These are phyloP conservation scores for Chaetoceros tenuissimus DNA, from an alignment of 108 stramenopile genomes.

Conservation along the genomic window DNA sequence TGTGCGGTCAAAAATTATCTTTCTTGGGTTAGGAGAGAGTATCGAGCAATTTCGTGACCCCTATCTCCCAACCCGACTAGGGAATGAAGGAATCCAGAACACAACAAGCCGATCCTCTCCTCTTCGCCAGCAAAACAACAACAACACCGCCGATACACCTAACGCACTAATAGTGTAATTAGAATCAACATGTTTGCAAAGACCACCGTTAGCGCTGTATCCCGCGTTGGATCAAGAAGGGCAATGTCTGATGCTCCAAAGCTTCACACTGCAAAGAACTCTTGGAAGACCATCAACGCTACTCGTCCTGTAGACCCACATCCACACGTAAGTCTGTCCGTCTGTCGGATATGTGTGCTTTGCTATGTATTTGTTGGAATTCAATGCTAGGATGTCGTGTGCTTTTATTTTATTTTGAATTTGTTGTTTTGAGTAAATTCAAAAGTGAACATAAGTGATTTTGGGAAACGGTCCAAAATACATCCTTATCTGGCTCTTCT, in stretches of 20 bases:
- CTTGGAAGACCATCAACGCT: conserved; percentile 44
- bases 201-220: conserved; percentile 16
- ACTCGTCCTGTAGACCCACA: conserved; percentile 52
- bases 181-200: conserved; percentile 8
- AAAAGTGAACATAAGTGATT: conserved; percentile 1
- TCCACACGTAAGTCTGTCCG: conserved; percentile 30
- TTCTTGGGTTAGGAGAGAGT: too few relatives aligned
- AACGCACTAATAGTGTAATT: too few relatives aligned
- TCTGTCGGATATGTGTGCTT: neutral
- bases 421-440: neutral
- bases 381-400: conserved; percentile 13
- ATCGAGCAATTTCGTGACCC: too few relatives aligned
- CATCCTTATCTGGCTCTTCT: conserved; percentile 4
- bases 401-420: neutral
- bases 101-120: too few relatives aligned
- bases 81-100: too few relatives aligned
- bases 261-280: conserved; percentile 72
- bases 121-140: too few relatives aligned
- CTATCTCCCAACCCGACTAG: too few relatives aligned
- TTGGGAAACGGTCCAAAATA: too few relatives aligned
- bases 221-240: conserved; percentile 26
- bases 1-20: too few relatives aligned
- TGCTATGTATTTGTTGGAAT: neutral
- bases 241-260: conserved; percentile 54
- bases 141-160: too few relatives aligned